Evolutionary conservation across 768 basidiomycete genomes (phyloP).

Genomic region (Mrakia gelida): DNA sequence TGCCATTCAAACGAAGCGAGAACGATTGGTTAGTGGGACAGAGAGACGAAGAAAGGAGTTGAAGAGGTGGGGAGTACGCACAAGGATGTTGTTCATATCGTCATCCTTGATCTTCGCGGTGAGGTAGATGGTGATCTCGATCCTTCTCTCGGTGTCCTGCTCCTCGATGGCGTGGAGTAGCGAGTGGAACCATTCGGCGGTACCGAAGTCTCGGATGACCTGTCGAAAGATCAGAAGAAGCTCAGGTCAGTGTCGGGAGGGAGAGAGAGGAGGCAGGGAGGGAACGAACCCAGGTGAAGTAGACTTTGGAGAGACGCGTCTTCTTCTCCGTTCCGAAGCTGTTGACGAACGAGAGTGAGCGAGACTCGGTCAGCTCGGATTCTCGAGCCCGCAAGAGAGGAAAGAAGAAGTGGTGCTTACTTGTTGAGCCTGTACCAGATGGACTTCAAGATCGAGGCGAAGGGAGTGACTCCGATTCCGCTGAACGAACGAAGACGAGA

Average conservation of each 20-base stretch:
- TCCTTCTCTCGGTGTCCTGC: slow-evolving; percentile 75
- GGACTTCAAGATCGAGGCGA: slow-evolving; percentile 70
- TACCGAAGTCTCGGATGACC: slow-evolving; percentile 80
- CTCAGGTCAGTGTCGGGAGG: not conserved
- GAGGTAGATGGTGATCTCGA: slow-evolving; percentile 86
- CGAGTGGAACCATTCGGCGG: slow-evolving; percentile 65
- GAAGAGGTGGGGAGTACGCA: slow-evolving; percentile 43
- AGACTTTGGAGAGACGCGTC: slow-evolving; percentile 77
- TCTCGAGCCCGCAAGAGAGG: not conserved
- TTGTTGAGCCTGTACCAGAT: slow-evolving; percentile 45
- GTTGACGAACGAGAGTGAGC: not conserved
- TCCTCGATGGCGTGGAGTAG: slow-evolving; percentile 88
- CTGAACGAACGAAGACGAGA: slow-evolving; percentile 51
- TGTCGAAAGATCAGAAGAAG: not conserved
- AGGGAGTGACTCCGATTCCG: slow-evolving; percentile 95
- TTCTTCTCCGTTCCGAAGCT: slow-evolving; percentile 61
- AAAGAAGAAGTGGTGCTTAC: not conserved
- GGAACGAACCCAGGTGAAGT: slow-evolving; percentile 74
- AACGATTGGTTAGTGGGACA: no score
- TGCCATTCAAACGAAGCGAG: not conserved
- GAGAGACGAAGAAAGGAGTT: no score
- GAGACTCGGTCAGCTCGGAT: not conserved
- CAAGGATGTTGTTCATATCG: slow-evolving; percentile 89
- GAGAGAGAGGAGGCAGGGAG: slow-evolving; percentile 54
- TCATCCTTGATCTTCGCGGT: slow-evolving; percentile 79